Base-by-base conservation (phyloP, 163 green algal species). In the Scenedesmus sp. region DNA sequence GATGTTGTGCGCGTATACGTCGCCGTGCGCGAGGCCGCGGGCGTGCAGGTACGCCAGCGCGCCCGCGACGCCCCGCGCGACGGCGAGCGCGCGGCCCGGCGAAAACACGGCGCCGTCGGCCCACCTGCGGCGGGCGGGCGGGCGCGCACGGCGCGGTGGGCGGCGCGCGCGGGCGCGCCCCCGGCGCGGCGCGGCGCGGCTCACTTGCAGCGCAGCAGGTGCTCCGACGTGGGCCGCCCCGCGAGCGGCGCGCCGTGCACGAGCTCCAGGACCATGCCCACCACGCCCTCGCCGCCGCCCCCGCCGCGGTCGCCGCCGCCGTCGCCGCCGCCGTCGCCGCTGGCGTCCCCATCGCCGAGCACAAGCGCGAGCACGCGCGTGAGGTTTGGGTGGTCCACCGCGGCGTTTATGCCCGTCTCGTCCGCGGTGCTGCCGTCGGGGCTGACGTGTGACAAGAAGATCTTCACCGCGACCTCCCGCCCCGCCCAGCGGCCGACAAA, bases 1-100 rank as follows among this genome's bases (percentile, higher is more conserved):
- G 31, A 91, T 83, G 75, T 94, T 94, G 88, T 94, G 89, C 2
- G 85, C 89, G 57, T 94, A 94, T 53, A 94, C 80, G 60, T 94
- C 89, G 45, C 89, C 88, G 69, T 94, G 89, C 50, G 77, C 87
- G 17, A 92, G 74, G 33, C 82, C 63, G 3, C 44, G 63, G 6
- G 7, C 34, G 76, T 94, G 89, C 62, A 91, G 60, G 70, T 92
- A 88, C 2, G 47, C 72, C 9, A 92, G 80, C 22, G 88, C 88
- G 14, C 57, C 47, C 0, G 85, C 88, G 15, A 92, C 36, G 24
- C 78, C 81, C 1, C 44, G 42, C 1, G 78, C 84, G 54, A 90
- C 69, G 10, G 29, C 57, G 42, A 91, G 34, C 17, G 83, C 10
- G 60, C 77, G 26, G 17, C 20, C 3, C 58, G 54, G 39, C 54